A percentile compares a stretch with the other conserved stretches of the same genome.
phyloP scores from a whole-genome alignment of 208 protist genomes.

The Entamoeba invadens region DNA sequence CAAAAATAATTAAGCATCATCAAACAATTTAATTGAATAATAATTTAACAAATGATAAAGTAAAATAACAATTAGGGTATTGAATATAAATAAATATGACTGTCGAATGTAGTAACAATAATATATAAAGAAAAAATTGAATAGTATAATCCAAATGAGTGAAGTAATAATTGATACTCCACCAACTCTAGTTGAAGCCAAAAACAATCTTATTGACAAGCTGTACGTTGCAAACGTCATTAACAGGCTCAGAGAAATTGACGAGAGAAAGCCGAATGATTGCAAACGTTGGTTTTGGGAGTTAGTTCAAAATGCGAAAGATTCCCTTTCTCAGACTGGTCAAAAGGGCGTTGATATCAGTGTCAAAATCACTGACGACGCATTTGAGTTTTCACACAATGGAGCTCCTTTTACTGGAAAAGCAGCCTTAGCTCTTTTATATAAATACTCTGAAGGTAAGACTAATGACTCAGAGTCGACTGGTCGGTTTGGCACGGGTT shows the following conservation, averaged over 20 bases:
- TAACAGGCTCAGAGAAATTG: background rate
- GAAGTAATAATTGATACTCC: too few species aligned
- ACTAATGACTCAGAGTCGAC: background rate
- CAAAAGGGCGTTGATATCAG: background rate
- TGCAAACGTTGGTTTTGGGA: background rate
- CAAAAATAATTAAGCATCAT: too few species aligned
- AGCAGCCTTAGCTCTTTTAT: background rate
- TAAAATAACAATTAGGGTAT: too few species aligned
- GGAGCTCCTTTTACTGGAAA: background rate
- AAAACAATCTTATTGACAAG: background rate
- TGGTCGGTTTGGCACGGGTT: background rate
- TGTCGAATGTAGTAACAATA: too few species aligned
- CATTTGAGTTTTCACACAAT: background rate
- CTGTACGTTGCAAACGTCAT: background rate
- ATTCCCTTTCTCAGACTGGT: background rate
- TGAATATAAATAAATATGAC: too few species aligned
- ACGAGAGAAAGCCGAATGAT: background rate
- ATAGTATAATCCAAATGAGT: too few species aligned
- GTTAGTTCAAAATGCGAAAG: background rate
- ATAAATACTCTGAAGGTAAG: background rate
- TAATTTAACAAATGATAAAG: too few species aligned
- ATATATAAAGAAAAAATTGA: too few species aligned
- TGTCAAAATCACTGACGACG: background rate
- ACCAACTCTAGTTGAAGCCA: background rate
- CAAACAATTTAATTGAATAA: too few species aligned